phyloP scores from a whole-genome alignment of 495 filamentous ascomycete genomes.

The Oleoguttula mirabilis region DNA sequence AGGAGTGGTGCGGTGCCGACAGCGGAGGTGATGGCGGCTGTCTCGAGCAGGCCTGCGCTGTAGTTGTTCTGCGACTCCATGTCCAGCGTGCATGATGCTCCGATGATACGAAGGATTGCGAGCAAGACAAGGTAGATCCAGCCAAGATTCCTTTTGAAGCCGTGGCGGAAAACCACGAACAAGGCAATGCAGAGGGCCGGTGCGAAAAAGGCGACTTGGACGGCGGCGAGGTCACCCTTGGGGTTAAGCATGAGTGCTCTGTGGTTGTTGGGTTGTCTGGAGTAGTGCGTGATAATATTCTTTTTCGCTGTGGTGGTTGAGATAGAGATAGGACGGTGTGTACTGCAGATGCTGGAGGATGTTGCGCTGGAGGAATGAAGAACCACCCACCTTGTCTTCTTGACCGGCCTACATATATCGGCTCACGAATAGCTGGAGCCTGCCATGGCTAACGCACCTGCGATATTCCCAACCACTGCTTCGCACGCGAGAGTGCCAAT shows the following conservation, averaged over 20 bases:
- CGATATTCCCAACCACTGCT: too few relatives aligned
- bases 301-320: too few relatives aligned
- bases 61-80: conserved; percentile 2
- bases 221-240: conserved; percentile 16
- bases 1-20: conserved; percentile 19
- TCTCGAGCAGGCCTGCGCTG: not conserved
- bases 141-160: conserved; percentile 13
- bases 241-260: conserved; percentile 3
- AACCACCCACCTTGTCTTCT: too few relatives aligned
- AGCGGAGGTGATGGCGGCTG: conserved; percentile 9
- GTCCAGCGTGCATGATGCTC: conserved; percentile 8
- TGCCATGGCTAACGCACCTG: too few relatives aligned
- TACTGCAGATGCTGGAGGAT: too few relatives aligned
- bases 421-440: too few relatives aligned
- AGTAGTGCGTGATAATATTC: not conserved
- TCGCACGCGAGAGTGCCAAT: too few relatives aligned
- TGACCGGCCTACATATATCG: too few relatives aligned
- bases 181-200: conserved; percentile 8
- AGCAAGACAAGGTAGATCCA: conserved; percentile 18
- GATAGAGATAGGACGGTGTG: too few relatives aligned
- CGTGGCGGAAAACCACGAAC: conserved; percentile 16
- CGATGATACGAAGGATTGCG: conserved; percentile 15
- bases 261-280: not conserved
- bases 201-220: conserved; percentile 17
- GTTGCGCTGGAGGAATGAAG: too few relatives aligned